Percentiles rank a stretch among this genome's conserved stretches.
These are phyloP conservation scores for Lithohypha guttulata DNA, from an alignment of 2,329 filamentous ascomycete species.

Conservation along the genomic window DNA sequence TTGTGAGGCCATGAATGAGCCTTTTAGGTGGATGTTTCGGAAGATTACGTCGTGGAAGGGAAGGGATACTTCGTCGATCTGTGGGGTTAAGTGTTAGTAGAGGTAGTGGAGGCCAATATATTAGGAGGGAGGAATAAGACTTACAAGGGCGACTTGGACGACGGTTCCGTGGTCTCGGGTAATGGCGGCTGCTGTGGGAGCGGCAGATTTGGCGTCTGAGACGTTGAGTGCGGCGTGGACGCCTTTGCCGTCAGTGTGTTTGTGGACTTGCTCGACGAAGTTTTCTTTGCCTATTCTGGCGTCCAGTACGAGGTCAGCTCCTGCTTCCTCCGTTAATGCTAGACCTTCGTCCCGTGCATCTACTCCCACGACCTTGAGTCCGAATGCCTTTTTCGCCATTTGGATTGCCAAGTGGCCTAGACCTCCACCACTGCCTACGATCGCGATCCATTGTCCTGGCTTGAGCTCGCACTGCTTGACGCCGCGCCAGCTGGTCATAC, in stretches of 20 bases:
- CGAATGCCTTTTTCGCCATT: constrained; percentile 21
- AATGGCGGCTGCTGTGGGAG: constrained; percentile 39
- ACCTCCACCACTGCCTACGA: constrained; percentile 25
- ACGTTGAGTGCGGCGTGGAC: constrained; percentile 44
- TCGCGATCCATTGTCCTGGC: constrained; percentile 23
- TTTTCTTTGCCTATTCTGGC: constrained; percentile 37
- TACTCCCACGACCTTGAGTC: constrained; percentile 40
- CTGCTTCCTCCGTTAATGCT: constrained; percentile 34
- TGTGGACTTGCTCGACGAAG: constrained; percentile 37
- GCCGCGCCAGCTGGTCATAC: constrained; percentile 37
- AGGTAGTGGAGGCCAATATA: too few relatives aligned
- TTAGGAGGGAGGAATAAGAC: background rate
- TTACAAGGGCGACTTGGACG: constrained; percentile 46
- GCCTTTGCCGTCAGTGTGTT: constrained; percentile 37
- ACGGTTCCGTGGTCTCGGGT: constrained; percentile 49
- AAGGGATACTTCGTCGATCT: constrained; percentile 29
- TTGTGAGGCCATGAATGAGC: constrained; percentile 34
- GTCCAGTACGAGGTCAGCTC: constrained; percentile 44
- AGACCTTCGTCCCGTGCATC: constrained; percentile 45
- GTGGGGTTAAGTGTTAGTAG: constrained; percentile 18
- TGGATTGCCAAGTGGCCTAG: constrained; percentile 22
- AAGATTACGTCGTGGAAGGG: constrained; percentile 40
- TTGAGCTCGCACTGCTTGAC: constrained; percentile 32
- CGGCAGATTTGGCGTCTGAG: constrained; percentile 42
- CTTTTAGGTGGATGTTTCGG: constrained; percentile 40